phyloP scores from a whole-genome alignment of 306 rosid species.

The Casuarina glauca region DNA sequence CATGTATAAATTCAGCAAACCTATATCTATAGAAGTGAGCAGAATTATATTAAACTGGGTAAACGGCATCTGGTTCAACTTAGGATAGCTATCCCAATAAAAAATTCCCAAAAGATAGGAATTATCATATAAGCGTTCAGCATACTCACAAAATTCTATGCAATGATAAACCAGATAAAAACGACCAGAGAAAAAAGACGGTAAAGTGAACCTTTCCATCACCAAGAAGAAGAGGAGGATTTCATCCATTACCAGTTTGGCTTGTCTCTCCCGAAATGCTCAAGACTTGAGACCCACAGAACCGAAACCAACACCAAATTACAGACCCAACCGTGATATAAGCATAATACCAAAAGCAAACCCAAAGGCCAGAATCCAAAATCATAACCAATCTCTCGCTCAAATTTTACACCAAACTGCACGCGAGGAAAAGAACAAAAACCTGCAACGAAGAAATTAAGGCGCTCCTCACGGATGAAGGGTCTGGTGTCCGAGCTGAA shows the following conservation, averaged over 20 bases:
- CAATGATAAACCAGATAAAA: background rate
- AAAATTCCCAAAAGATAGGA: background rate
- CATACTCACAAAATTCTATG: too few relatives aligned
- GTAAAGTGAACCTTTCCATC: background rate
- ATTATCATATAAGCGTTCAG: background rate
- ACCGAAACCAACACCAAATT: background rate
- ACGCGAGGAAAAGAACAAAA: background rate
- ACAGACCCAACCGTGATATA: too few relatives aligned
- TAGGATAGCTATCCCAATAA: background rate
- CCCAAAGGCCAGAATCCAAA: background rate
- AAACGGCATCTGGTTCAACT: background rate
- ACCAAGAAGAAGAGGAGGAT: background rate
- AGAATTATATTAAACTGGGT: background rate
- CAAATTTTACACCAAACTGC: too few relatives aligned
- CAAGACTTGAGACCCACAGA: background rate
- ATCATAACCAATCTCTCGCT: background rate
- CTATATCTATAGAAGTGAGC: background rate
- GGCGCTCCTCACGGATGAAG: background rate
- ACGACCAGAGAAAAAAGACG: background rate
- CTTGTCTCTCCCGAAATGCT: background rate
- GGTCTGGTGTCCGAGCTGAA: background rate
- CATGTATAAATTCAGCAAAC: background rate
- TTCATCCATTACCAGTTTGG: background rate
- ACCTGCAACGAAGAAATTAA: background rate
- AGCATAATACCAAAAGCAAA: background rate